Evolutionary conservation across 176 grass and related monocot genomes (phyloP).

Genomic region (Coix lacrymajobi): DNA sequence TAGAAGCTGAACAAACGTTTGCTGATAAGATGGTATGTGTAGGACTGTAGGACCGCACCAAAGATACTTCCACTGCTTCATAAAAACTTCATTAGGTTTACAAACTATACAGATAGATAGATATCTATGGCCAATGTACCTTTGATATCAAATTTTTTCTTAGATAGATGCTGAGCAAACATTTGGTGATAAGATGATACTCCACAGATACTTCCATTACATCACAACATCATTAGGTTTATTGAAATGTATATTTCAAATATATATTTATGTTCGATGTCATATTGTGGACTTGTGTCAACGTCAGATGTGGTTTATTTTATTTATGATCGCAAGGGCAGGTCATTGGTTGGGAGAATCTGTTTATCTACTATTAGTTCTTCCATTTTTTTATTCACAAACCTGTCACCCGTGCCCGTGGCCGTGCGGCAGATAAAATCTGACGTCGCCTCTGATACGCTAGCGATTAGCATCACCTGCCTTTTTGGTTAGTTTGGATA

Average conservation of each 20-base stretch:
- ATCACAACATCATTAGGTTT: neutral
- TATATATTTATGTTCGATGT: neutral
- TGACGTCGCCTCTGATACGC: neutral
- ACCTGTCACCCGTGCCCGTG: neutral
- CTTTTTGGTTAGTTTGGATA: conserved; percentile 10
- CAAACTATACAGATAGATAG: neutral
- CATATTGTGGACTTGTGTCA: conserved; percentile 2
- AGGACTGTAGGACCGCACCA: too few relatives aligned
- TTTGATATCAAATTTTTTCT: neutral
- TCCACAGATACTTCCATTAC: neutral
- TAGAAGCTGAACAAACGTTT: neutral
- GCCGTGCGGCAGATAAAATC: neutral
- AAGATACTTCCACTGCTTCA: neutral
- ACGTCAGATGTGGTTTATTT: neutral
- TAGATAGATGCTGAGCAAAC: neutral
- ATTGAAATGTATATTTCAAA: neutral
- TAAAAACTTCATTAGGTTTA: neutral
- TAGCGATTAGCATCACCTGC: neutral
- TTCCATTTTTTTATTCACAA: neutral
- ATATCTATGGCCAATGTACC: neutral
- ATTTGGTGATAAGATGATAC: neutral
- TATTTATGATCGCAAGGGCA: neutral
- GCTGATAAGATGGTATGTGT: conserved; percentile 10
- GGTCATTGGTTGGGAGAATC: neutral
- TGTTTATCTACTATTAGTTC: neutral